Conservation (phyloP, 31 red algal species). For the Asparagopsis taxiformis region DNA sequence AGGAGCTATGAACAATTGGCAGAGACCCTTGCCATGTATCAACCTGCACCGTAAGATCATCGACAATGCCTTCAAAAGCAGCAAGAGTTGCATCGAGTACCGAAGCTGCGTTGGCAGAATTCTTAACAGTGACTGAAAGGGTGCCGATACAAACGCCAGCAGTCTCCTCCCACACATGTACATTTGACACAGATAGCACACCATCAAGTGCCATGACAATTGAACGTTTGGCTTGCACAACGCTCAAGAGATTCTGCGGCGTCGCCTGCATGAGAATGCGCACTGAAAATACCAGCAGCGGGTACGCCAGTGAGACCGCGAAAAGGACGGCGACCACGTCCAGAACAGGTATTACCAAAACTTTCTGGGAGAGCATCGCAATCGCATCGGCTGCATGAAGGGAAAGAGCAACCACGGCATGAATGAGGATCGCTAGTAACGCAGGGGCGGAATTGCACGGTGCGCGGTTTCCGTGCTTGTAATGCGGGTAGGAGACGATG, state of each 20-base stretch:
- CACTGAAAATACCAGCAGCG: constrained; percentile 13
- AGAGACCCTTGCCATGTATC: constrained; percentile 29
- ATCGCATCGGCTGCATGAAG: constrained; percentile 12
- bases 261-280: constrained; percentile 55
- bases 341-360: constrained; percentile 6
- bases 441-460: too few species aligned
- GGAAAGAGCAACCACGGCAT: constrained; percentile 19
- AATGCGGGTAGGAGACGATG: background rate
- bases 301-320: constrained; percentile 9
- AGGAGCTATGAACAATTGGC: too few species aligned
- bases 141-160: constrained; percentile 48
- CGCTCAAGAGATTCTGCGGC: constrained; percentile 1
- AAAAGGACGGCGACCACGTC: constrained; percentile 34
- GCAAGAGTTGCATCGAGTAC: constrained; percentile 27
- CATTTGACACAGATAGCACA: constrained; percentile 20
- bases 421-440: constrained; percentile 27
- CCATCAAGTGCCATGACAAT: constrained; percentile 34
- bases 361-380: constrained; percentile 7
- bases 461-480: too few species aligned
- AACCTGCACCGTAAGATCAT: constrained; percentile 59
- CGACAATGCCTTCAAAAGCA: constrained; percentile 51
- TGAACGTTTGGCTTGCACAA: constrained; percentile 14
- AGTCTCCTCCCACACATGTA: constrained; percentile 66
- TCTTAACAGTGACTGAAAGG: constrained; percentile 29
- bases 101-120: constrained; percentile 5